Evolutionary conservation across 768 basidiomycete genomes (phyloP).

Genomic region (Trametes sanguinea): DNA sequence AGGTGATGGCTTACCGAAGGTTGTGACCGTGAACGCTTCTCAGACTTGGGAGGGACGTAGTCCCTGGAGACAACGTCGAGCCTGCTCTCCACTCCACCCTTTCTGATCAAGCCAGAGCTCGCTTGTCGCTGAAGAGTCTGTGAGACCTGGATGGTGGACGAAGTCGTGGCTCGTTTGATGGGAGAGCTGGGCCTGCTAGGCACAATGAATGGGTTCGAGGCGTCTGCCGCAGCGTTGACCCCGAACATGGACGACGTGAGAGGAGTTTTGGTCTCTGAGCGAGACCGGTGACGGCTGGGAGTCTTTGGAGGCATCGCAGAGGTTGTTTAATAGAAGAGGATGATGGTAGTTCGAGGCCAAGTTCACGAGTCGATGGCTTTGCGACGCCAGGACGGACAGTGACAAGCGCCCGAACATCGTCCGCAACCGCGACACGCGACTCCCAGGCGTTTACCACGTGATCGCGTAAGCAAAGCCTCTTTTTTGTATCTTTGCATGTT

Average conservation of each 20-base stretch:
- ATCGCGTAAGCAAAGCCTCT: no score
- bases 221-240: constrained; percentile 42
- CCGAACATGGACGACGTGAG: constrained; percentile 31
- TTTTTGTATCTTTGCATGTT: no score
- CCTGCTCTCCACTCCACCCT: constrained; percentile 75
- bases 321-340: not conserved
- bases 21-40: constrained; percentile 74
- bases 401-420: no score
- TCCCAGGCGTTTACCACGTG: no score
- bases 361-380: not conserved
- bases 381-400: no score
- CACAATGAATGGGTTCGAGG: constrained; percentile 60
- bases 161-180: constrained; percentile 54
- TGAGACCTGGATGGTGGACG: constrained; percentile 48
- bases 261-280: constrained; percentile 52
- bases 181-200: constrained; percentile 55
- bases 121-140: constrained; percentile 65
- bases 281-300: constrained; percentile 47
- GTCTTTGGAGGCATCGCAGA: constrained; percentile 41
- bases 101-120: constrained; percentile 67
- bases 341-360: not conserved
- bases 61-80: constrained; percentile 77
- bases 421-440: no score
- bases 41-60: constrained; percentile 68
- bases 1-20: constrained; percentile 47